Evolutionary conservation across 2,329 filamentous ascomycete species (phyloP).

Genomic region (Colletotrichum sp.): DNA sequence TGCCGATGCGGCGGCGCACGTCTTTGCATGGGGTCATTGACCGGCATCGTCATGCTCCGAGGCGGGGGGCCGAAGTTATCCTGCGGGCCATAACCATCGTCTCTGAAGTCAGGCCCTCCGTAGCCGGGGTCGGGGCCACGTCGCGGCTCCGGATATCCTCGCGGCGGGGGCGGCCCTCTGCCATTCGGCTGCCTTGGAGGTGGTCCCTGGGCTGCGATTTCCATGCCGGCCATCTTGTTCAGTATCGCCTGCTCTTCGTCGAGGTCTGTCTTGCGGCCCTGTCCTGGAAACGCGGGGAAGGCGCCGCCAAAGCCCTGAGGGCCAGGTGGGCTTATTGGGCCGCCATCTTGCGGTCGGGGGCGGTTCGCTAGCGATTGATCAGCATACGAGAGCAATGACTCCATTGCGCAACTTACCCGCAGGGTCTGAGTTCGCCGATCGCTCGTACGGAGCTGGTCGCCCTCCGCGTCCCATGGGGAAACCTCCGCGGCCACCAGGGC

Average conservation of each 20-base stretch:
- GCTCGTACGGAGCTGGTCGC: conserved; percentile 43
- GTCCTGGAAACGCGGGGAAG: conserved; percentile 49
- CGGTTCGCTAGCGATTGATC: conserved; percentile 27
- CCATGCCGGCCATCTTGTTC: conserved; percentile 46
- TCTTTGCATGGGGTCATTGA: conserved; percentile 48
- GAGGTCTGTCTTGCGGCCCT: conserved; percentile 39
- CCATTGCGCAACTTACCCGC: conserved; percentile 34
- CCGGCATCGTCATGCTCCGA: conserved; percentile 68
- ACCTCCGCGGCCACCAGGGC: conserved; percentile 36
- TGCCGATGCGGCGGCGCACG: conserved; percentile 38
- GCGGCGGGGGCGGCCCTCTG: conserved; percentile 36
- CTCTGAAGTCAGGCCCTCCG: conserved; percentile 35
- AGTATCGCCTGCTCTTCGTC: conserved; percentile 46
- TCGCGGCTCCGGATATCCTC: conserved; percentile 30
- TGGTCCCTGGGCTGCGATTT: conserved; percentile 34
- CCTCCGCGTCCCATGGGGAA: conserved; percentile 39
- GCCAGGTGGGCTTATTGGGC: conserved; percentile 32
- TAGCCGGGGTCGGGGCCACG: conserved; percentile 33
- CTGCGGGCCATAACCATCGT: conserved; percentile 39
- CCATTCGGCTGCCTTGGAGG: conserved; percentile 14
- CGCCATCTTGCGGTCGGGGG: conserved; percentile 33
- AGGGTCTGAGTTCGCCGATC: conserved; percentile 45
- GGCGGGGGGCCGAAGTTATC: conserved; percentile 55
- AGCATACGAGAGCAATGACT: background rate
- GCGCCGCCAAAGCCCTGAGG: conserved; percentile 32